phyloP scores from a whole-genome alignment of 2,329 filamentous ascomycete species.

The Beauveria medogensis region DNA sequence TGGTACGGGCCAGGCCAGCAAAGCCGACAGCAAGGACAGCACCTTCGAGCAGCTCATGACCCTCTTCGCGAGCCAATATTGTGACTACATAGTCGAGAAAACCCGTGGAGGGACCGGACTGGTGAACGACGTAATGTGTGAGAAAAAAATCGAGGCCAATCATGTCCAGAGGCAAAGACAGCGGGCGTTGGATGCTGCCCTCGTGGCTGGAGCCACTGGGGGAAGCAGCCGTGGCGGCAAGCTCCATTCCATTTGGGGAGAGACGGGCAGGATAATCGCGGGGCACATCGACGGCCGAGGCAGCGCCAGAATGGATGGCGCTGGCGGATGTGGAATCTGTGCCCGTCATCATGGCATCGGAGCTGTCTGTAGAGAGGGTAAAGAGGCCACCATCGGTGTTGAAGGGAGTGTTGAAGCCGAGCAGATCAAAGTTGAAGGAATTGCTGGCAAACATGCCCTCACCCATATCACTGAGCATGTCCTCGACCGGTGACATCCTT shows the following conservation, averaged over 20 bases:
- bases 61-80: constrained; percentile 9
- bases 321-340: background rate
- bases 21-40: constrained; percentile 10
- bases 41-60: constrained; percentile 8
- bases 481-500: constrained; percentile 2
- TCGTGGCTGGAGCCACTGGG: constrained; percentile 1
- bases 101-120: constrained; percentile 7
- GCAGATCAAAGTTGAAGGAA: constrained; percentile 5
- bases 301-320: background rate
- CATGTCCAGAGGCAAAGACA: constrained; percentile 9
- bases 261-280: background rate
- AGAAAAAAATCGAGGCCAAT: constrained; percentile 10
- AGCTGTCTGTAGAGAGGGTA: constrained; percentile 1
- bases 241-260: background rate
- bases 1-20: constrained; percentile 10
- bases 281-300: constrained; percentile 5
- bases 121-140: constrained; percentile 9
- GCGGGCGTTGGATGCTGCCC: constrained; percentile 5
- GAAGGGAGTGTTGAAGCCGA: constrained; percentile 10
- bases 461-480: constrained; percentile 10
- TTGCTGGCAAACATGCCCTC: constrained; percentile 10
- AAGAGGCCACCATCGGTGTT: constrained; percentile 9
- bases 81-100: constrained; percentile 10
- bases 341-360: constrained; percentile 8
- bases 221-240: background rate